Percentiles rank a stretch among this genome's conserved stretches.
phyloP scores from a whole-genome alignment of 23 red algal genomes.

The Gracilaria gracilis region DNA sequence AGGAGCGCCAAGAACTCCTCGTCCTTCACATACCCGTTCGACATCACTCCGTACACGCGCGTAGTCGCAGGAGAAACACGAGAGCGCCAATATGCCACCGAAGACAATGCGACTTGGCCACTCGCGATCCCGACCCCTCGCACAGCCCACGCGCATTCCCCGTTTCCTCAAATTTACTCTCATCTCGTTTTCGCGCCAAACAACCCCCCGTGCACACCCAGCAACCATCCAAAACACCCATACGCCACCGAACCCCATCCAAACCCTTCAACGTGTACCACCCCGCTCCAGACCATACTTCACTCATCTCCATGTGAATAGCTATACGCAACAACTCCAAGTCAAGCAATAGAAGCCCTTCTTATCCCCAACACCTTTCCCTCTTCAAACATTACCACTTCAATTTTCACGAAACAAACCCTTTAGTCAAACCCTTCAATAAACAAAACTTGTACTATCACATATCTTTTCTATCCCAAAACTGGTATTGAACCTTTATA shows the following conservation, averaged over 20 bases:
- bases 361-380: conserved; percentile 3
- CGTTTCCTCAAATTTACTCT: conserved; percentile 1
- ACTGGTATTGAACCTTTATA: background rate
- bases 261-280: background rate
- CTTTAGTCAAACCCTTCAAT: background rate
- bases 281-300: background rate
- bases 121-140: background rate
- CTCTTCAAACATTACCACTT: background rate
- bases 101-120: background rate
- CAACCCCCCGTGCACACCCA: background rate
- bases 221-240: background rate
- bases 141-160: background rate
- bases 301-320: conserved; percentile 1
- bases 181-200: background rate
- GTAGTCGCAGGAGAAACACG: background rate
- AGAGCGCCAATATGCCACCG: conserved; percentile 2
- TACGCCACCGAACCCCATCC: background rate
- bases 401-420: background rate
- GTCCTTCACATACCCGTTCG: conserved; percentile 11
- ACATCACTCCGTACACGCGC: background rate
- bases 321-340: conserved; percentile 1
- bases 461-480: background rate
- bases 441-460: background rate
- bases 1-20: conserved; percentile 8
- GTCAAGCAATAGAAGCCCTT: conserved; percentile 1